phyloP scores from a whole-genome alignment of 164 flowering plant genomes.

The Piper longum region DNA sequence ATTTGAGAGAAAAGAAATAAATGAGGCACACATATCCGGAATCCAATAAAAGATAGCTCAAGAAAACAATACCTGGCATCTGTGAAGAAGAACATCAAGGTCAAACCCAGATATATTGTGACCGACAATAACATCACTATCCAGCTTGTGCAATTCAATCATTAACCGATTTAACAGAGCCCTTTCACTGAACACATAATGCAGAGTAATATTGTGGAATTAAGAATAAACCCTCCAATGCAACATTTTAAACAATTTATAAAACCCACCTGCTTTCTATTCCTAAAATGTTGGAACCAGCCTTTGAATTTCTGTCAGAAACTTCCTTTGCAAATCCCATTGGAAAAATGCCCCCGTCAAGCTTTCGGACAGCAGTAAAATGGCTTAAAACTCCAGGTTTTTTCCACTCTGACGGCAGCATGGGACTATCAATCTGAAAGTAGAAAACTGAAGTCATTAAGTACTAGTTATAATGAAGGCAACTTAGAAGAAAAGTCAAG shows the following conservation, averaged over 20 bases:
- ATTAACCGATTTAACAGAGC: constrained; percentile 78
- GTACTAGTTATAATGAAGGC: background rate
- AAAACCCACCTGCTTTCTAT: constrained; percentile 58
- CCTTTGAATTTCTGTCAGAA: constrained; percentile 52
- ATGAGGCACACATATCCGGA: background rate
- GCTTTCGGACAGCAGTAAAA: constrained; percentile 84
- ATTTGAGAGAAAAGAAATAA: background rate
- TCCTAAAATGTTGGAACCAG: constrained; percentile 41
- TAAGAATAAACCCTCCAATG: background rate
- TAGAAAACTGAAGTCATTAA: constrained; percentile 1
- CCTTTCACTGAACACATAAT: constrained; percentile 56
- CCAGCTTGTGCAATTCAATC: constrained; percentile 71
- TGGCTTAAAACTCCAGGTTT: constrained; percentile 58
- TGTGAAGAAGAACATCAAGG: constrained; percentile 84
- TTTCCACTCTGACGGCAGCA: constrained; percentile 79
- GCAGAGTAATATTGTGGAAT: background rate
- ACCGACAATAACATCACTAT: constrained; percentile 88
- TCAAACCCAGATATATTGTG: constrained; percentile 98
- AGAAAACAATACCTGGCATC: constrained; percentile 57
- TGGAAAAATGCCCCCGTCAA: constrained; percentile 83
- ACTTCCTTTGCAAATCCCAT: constrained; percentile 71
- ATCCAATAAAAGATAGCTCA: background rate
- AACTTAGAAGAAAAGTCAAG: background rate
- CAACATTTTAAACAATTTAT: background rate
- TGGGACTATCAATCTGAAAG: constrained; percentile 88